Base-by-base conservation (phyloP, 441 rosid genomes). In the Pelargonium fulgidum region DNA sequence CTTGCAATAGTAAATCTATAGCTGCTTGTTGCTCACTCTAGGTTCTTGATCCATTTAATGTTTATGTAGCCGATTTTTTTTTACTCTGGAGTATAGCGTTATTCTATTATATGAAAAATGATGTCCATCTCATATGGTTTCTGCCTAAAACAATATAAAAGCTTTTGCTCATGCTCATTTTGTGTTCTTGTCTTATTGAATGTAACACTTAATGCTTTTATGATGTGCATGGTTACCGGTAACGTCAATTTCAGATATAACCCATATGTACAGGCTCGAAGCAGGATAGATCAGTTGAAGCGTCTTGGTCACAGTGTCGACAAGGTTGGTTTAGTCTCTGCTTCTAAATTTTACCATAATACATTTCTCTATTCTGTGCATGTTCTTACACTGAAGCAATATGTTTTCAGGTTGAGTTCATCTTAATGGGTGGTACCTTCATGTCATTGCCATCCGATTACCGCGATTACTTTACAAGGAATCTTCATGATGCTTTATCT, bases 251-350 rank as follows among this genome's bases (percentile, higher is more conserved):
- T 36, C 82, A 91, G 99, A 83, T 94, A 92, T 77, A 90, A 90
- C 76, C 98, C 99, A 14, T 94, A 91, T 78, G 97, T 92, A 67
- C 99, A 94, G 79, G 99, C 98, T 33, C 85, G 99, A 72, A 81
- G 97, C 85, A 86, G 99, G 88, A 90, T 94, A 68, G 98, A 94
- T 82, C 98, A 94, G 87, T 97, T 92, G 76, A 94, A 94, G 81
- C 81, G 98, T 69, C 79, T 94, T 87, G 99, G 99, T 75, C 99
- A 94, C 79, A 89, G 98, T 70, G 99, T 90, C 12, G 98, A 94
- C 62, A 94, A 94, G 98, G 98, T 89, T 74, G 48, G 77, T n/a
- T 22, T 59, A 5, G 36, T 13, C 11, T 64, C 52, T 48, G 5
- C 24, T 26, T 64, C 72, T 22, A 22, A 33, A 33, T 54, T 61